phyloP scores from a whole-genome alignment of 306 rosid species.

The Pyrus betulifolia region DNA sequence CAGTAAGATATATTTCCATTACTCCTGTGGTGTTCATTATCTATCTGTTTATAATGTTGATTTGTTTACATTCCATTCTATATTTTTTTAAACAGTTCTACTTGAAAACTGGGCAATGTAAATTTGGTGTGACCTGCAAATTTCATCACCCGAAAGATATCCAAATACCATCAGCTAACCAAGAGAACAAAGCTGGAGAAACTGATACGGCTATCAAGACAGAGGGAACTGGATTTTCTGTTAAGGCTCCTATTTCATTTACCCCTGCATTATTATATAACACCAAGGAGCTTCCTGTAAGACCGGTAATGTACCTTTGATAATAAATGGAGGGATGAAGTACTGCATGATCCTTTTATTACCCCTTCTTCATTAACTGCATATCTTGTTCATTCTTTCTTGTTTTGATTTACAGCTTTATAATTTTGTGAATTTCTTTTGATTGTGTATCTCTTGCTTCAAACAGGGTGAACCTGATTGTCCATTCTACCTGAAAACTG shows the following conservation, averaged over 20 bases:
- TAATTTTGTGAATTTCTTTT: slow-evolving; percentile 8
- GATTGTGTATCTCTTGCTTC: slow-evolving; percentile 19
- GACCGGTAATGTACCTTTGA: slow-evolving; percentile 52
- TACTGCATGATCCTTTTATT: not conserved
- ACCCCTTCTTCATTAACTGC: not conserved
- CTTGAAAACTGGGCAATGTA: slow-evolving; percentile 87
- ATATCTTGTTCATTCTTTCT: not conserved
- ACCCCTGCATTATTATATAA: slow-evolving; percentile 52
- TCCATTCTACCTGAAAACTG: slow-evolving; percentile 98
- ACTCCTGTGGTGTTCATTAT: slow-evolving; percentile 11
- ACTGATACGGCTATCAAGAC: slow-evolving; percentile 25
- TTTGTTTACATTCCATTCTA: not conserved
- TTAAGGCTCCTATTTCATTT: slow-evolving; percentile 34
- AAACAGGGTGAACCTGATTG: slow-evolving; percentile 92
- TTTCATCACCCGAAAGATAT: slow-evolving; percentile 92
- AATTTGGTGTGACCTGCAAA: slow-evolving; percentile 73
- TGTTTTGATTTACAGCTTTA: slow-evolving; percentile 1
- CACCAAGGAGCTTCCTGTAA: slow-evolving; percentile 92
- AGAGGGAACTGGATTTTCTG: slow-evolving; percentile 37
- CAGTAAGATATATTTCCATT: slow-evolving; percentile 52
- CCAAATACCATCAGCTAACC: slow-evolving; percentile 46
- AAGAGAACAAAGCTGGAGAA: slow-evolving; percentile 36
- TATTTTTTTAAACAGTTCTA: slow-evolving; percentile 57
- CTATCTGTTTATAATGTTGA: slow-evolving; percentile 2
- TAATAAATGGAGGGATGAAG: not conserved